Evolutionary conservation across 2,329 filamentous ascomycete species (phyloP), one percentile per base, ranked within the genome.

Genomic region (Immersiporthe knoxdaviesiana): DNA sequence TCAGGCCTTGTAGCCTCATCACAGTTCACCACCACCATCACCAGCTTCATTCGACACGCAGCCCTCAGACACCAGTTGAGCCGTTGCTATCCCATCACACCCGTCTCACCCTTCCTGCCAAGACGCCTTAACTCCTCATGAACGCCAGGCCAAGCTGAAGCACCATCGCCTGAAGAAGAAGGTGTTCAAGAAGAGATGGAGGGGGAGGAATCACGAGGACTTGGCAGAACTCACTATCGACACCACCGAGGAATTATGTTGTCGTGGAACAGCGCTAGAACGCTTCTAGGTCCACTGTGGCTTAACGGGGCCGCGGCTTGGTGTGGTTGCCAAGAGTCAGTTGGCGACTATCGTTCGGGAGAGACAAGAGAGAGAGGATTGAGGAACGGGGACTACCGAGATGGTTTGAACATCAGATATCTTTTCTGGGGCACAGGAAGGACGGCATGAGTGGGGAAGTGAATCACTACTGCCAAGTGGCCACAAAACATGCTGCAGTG

Each of bases 161-260:
- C 35, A 11, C 24, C 59, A n/a, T 61, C 24, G 21, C 59, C 35
- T 44, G 59, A 62, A 62, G 37, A n/a, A 62, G 59, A 62, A 62
- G 59, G 59, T 41, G 59, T 61, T 27, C 37, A 18, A 18, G n/a
- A 10, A 30, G n/a, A 4, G 1, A 2, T 61, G 59, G 21, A 21
- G 21, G 58, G 18, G 32, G 18, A 30, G n/a, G n/a, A n/a, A 24
- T 39, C 18, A 60, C 58, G 35, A 39, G n/a, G 58, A 24, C 58
- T 60, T 60, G 58, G 58, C 58, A 60, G n/a, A 12, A 12, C 18
- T 60, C 3, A 60, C 30, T 60, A 39, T 60, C n/a, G 21, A 39
- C 2, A 18, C 5, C 12, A 30, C n/a, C 12, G 12, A 54, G 24
- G 50, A 30, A 24, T 24, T 5, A 27, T 56, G 27, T 47, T 47